Evolutionary conservation across 495 filamentous ascomycete species (phyloP).

Genomic region (Podospora didyma): DNA sequence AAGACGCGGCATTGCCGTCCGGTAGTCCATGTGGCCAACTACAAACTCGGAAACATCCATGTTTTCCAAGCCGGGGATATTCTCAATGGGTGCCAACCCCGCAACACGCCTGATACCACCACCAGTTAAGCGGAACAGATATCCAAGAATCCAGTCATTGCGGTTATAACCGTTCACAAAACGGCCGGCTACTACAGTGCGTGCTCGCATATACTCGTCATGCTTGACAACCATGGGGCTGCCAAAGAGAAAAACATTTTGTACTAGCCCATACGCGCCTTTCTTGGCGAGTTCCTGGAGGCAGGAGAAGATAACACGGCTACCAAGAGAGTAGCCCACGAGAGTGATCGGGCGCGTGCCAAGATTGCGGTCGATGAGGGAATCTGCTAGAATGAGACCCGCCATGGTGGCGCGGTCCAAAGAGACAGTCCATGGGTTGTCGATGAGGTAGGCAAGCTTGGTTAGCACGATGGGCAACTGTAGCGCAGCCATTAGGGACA

Average conservation of each 20-base stretch:
- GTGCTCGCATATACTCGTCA: slow-evolving; percentile 81
- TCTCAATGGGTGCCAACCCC: slow-evolving; percentile 78
- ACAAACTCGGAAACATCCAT: slow-evolving; percentile 83
- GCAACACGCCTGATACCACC: slow-evolving; percentile 90
- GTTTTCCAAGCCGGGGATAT: slow-evolving; percentile 80
- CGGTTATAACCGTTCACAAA: slow-evolving; percentile 94
- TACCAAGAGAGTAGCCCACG: slow-evolving; percentile 93
- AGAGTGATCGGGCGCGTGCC: slow-evolving; percentile 89
- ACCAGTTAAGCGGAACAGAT: slow-evolving; percentile 90
- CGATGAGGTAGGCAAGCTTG: slow-evolving; percentile 94
- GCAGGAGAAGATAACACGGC: slow-evolving; percentile 89
- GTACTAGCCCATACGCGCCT: slow-evolving; percentile 86
- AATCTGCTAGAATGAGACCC: slow-evolving; percentile 93
- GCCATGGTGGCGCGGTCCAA: slow-evolving; percentile 82
- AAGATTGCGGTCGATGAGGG: slow-evolving; percentile 85
- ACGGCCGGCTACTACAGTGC: slow-evolving; percentile 77
- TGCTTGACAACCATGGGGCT: slow-evolving; percentile 87
- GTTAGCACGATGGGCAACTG: slow-evolving; percentile 88
- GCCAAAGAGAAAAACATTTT: slow-evolving; percentile 95
- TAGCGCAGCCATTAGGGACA: slow-evolving; percentile 87
- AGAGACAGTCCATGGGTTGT: slow-evolving; percentile 97
- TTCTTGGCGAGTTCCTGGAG: slow-evolving; percentile 80
- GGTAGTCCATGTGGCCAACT: slow-evolving; percentile 95
- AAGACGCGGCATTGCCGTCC: slow-evolving; percentile 82
- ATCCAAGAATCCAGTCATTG: slow-evolving; percentile 97